A percentile compares a stretch with the other conserved stretches of the same genome.
These are phyloP conservation scores for Smittium culicis DNA, from an alignment of 371 early-diverging fungal genomes.

Conservation along the genomic window DNA sequence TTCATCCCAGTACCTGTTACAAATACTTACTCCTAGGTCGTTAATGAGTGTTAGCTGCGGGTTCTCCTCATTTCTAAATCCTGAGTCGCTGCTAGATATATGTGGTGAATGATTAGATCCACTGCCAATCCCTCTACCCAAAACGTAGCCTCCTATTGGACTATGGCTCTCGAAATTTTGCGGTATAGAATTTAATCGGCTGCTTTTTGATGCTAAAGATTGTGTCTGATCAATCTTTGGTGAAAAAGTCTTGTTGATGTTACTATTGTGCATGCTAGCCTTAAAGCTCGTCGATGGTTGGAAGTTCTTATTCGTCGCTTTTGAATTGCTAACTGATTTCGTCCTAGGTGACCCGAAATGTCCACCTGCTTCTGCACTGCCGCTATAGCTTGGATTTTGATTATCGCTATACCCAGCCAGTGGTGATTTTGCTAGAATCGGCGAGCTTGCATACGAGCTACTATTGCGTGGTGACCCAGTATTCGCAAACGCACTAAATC, in stretches of 20 bases:
- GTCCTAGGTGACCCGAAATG: not conserved
- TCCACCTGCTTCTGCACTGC: not conserved
- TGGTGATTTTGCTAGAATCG: not conserved
- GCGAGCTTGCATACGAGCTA: not conserved
- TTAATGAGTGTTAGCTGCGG: not conserved
- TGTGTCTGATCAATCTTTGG: not conserved
- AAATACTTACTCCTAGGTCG: not conserved
- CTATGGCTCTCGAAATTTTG: not conserved
- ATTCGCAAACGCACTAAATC: not conserved
- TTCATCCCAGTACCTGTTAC: not conserved
- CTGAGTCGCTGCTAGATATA: not conserved
- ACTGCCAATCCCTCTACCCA: not conserved
- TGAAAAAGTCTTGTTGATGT: not conserved
- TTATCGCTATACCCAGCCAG: not conserved
- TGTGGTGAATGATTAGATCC: not conserved
- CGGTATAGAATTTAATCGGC: not conserved
- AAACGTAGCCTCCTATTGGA: not conserved
- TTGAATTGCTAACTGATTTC: not conserved
- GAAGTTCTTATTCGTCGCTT: not conserved
- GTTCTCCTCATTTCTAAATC: not conserved
- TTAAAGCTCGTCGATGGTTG: not conserved
- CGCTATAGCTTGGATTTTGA: not conserved
- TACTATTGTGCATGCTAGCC: not conserved
- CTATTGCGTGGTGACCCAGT: not conserved
- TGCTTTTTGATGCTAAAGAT: not conserved